phyloP scores from a whole-genome alignment of 202 grass and related monocot species.

The Schoenoplectus tabernaemontani region DNA sequence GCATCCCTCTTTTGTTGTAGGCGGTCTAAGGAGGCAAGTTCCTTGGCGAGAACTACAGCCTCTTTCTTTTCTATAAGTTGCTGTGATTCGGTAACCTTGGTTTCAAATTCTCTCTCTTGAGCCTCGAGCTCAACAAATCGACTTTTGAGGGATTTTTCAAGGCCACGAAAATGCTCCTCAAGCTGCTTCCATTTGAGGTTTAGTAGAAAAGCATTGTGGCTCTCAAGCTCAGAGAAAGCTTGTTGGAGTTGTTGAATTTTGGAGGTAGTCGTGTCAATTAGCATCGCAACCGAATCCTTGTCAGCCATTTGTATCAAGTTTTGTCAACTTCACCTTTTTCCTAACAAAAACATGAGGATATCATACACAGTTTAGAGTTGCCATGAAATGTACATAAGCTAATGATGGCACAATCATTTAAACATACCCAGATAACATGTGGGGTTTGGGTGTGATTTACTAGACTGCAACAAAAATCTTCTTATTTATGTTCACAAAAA shows the following conservation, averaged over 20 bases:
- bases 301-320: slow-evolving; percentile 35
- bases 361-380: not conserved
- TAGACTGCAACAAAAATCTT: not conserved
- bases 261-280: slow-evolving; percentile 73
- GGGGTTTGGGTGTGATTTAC: not conserved
- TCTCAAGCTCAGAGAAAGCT: slow-evolving; percentile 72
- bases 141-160: slow-evolving; percentile 70
- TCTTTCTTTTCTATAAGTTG: slow-evolving; percentile 57
- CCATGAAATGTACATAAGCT: not conserved
- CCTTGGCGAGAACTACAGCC: slow-evolving; percentile 67
- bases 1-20: slow-evolving; percentile 77
- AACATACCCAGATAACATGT: not conserved
- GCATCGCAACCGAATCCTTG: slow-evolving; percentile 51
- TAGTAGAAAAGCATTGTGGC: slow-evolving; percentile 59
- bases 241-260: slow-evolving; percentile 79
- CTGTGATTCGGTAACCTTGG: slow-evolving; percentile 35
- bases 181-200: slow-evolving; percentile 97
- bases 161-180: slow-evolving; percentile 87
- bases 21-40: slow-evolving; percentile 69
- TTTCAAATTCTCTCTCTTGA: slow-evolving; percentile 67
- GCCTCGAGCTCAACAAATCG: slow-evolving; percentile 64
- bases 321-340: not conserved
- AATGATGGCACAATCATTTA: not conserved
- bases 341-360: slow-evolving; percentile 10
- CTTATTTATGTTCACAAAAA: not conserved